A percentile compares a stretch with the other conserved stretches of the same genome.
These are phyloP conservation scores for Tolypocladium cylindrosporum DNA, from an alignment of 2,329 filamentous ascomycete species.

Conservation along the genomic window DNA sequence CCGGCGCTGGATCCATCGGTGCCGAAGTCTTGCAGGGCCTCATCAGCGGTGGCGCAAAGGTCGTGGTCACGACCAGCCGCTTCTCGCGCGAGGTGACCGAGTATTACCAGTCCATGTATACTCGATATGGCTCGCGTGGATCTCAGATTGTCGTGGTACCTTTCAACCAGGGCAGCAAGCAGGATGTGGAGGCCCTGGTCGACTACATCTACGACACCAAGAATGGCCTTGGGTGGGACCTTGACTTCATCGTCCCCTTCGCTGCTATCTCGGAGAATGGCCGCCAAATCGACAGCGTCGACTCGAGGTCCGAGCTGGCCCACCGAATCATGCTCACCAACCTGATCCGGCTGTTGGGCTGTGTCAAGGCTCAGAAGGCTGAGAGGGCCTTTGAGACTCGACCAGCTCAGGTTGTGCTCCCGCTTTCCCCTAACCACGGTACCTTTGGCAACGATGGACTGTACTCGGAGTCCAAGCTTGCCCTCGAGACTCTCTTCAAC, in stretches of 20 bases:
- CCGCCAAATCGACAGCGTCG: slow-evolving; percentile 91
- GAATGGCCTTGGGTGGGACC: slow-evolving; percentile 94
- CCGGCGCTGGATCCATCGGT: slow-evolving; percentile 93
- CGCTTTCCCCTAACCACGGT: slow-evolving; percentile 93
- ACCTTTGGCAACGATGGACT: slow-evolving; percentile 97
- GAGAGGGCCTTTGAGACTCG: slow-evolving; percentile 85
- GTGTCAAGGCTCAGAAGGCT: slow-evolving; percentile 83
- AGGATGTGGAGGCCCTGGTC: slow-evolving; percentile 88
- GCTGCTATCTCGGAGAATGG: slow-evolving; percentile 97
- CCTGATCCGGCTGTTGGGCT: slow-evolving; percentile 79
- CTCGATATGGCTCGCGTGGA: slow-evolving; percentile 82
- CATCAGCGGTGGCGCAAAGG: slow-evolving; percentile 93
- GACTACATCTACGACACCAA: slow-evolving; percentile 96
- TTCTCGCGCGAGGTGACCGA: slow-evolving; percentile 97
- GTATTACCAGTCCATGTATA: slow-evolving; percentile 99
- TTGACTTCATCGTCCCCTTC: slow-evolving; percentile 93
- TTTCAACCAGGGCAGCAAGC: slow-evolving; percentile 98
- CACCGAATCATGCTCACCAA: slow-evolving; percentile 99
- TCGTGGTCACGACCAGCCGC: slow-evolving; percentile 90
- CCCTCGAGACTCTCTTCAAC: slow-evolving; percentile 94
- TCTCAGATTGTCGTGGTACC: slow-evolving; percentile 97
- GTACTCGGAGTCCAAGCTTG: slow-evolving; percentile 97
- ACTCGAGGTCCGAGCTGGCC: slow-evolving; percentile 94
- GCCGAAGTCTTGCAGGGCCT: slow-evolving; percentile 93
- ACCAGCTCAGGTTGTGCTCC: slow-evolving; percentile 91